A percentile compares a stretch with the other conserved stretches of the same genome.
Conservation (phyloP, 1,284 basidiomycete genomes). For the Puccinia coronata region DNA sequence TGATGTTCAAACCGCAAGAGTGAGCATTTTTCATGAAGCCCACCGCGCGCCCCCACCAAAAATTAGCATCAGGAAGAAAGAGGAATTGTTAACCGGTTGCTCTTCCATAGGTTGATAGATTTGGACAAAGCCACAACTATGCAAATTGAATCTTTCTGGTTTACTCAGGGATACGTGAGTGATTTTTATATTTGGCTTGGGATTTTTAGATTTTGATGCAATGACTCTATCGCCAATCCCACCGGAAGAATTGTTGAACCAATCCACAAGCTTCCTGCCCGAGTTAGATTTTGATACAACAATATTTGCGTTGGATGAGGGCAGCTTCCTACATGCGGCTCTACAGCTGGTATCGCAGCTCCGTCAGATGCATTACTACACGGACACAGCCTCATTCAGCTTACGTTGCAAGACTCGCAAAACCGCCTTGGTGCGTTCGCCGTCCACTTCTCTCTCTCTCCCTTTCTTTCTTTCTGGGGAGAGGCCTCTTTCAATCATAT, state of each 20-base stretch:
- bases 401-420: slow-evolving; percentile 72
- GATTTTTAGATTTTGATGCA: slow-evolving; percentile 76
- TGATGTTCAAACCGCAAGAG: slow-evolving; percentile 86
- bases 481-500: too few relatives aligned
- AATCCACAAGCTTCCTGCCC: slow-evolving; percentile 59
- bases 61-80: neutral
- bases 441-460: neutral
- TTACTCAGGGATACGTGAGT: slow-evolving; percentile 79
- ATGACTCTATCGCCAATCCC: slow-evolving; percentile 74
- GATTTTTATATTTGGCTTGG: too few relatives aligned
- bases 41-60: too few relatives aligned
- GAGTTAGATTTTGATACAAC: slow-evolving; percentile 80
- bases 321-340: slow-evolving; percentile 66
- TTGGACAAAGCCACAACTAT: slow-evolving; percentile 35
- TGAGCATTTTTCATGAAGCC: slow-evolving; percentile 56
- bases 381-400: slow-evolving; percentile 81
- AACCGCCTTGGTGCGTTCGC: slow-evolving; percentile 17
- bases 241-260: slow-evolving; percentile 61
- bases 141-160: slow-evolving; percentile 69
- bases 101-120: slow-evolving; percentile 26
- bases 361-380: slow-evolving; percentile 75
- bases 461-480: neutral
- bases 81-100: neutral
- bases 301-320: slow-evolving; percentile 67
- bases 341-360: slow-evolving; percentile 72